Evolutionary conservation across 768 basidiomycete species (phyloP), one percentile per base, ranked within the genome.

Genomic region (Auricularia cornea): DNA sequence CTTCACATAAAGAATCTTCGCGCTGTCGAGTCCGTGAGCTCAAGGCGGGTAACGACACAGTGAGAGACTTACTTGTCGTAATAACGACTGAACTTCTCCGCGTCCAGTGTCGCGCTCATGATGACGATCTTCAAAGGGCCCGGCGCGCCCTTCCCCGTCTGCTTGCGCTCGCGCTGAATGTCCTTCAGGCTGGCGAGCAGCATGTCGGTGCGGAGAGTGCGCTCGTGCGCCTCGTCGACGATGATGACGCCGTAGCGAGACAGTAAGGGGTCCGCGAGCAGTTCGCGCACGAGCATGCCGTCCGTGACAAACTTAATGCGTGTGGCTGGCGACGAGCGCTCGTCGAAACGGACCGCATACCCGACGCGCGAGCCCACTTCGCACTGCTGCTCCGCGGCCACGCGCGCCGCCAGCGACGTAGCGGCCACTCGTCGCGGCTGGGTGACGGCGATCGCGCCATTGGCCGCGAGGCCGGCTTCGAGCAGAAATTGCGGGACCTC

Each of bases 61-160:
- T n/a, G 23, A 6, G 30, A 16, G 38, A 29, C 90, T 41, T 67
- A 96, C 95, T 85, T 80, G 71, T 86, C 72, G 70, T 90, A 97
- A 75, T 96, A 99, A 32, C 78, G 80, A 75, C 90, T 90, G 73
- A 99, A 98, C 67, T 92, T 93, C 67, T 95, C 89, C 0, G 95
- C 95, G 70, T 99, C 95, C 38, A 99, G 81, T 6, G 97, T 98
- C 3, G 97, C 97, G 73, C 92, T 94, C 97, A 99, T 99, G 67
- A 99, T 83, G 26, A 99, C 83, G 41, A 99, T 82, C 73, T 95
- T 98, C 64, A 99, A 82, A 18, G 89, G 88, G 64, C 85, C 86
- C 2, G 79, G 69, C 48, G 73, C 81, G 16, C 75, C 77, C 67
- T 84, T 86, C 32, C 63, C 63, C 30, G 60, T 62, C 44, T 76